These are phyloP conservation scores for Eucalyptus polyanthemos DNA, from an alignment of 345 rosid genomes.

Conservation along the genomic window DNA sequence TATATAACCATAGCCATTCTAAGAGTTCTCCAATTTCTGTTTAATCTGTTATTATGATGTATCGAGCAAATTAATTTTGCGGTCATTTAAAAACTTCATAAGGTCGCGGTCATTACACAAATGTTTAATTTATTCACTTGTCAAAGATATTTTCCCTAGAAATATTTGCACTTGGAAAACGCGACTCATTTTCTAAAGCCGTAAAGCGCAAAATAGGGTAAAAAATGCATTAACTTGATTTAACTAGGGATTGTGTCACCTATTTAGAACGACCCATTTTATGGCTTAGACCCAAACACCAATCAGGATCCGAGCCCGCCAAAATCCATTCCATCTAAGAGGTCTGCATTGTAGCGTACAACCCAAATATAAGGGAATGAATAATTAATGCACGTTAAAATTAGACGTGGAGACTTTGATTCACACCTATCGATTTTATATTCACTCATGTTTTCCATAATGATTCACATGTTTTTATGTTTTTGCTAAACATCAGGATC, in stretches of 20 bases:
- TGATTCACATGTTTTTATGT: background rate
- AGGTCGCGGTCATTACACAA: background rate
- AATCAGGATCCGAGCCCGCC: background rate
- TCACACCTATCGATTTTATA: no score
- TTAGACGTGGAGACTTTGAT: background rate
- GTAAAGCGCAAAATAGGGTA: background rate
- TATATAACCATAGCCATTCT: background rate
- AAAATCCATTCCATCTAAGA: background rate
- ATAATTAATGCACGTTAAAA: no score
- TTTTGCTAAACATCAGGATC: background rate
- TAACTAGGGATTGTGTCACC: background rate
- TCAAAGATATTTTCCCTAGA: no score
- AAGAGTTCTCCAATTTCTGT: background rate
- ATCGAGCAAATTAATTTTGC: background rate
- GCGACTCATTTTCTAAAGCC: background rate
- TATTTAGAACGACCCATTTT: background rate
- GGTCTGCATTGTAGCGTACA: no score
- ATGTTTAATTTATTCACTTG: no score
- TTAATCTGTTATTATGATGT: background rate
- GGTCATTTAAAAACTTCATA: no score
- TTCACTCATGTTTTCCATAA: background rate
- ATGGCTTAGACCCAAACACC: background rate
- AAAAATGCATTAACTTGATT: background rate
- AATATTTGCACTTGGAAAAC: background rate
- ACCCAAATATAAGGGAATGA: no score